phyloP scores from a whole-genome alignment of 352 stramenopile species.

The Aphanomyces invadans region DNA sequence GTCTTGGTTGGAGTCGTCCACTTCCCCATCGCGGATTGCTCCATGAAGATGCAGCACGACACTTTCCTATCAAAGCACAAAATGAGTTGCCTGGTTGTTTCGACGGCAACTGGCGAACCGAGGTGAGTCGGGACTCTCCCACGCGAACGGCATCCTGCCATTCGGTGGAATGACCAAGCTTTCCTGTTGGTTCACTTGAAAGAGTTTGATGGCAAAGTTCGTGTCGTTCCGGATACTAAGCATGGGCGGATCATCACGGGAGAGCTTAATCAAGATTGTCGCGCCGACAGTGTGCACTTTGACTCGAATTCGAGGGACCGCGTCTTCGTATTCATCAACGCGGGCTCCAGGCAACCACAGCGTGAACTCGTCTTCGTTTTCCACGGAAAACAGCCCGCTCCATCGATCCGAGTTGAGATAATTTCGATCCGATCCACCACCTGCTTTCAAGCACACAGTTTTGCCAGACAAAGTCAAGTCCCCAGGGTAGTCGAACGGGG shows the following conservation, averaged over 20 bases:
- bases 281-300: constrained; percentile 68
- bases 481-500: constrained; percentile 2
- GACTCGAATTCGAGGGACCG: constrained; percentile 62
- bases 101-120: constrained; percentile 51
- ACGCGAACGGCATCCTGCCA: constrained; percentile 74
- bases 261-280: constrained; percentile 72
- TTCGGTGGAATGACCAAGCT: constrained; percentile 52
- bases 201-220: constrained; percentile 60
- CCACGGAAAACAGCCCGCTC: constrained; percentile 71
- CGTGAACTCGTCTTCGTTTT: constrained; percentile 82
- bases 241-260: constrained; percentile 72
- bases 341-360: constrained; percentile 57
- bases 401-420: constrained; percentile 55
- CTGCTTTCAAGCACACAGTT: constrained; percentile 5
- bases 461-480: background rate
- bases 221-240: constrained; percentile 82
- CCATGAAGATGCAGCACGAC: constrained; percentile 33
- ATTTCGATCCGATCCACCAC: constrained; percentile 1
- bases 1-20: constrained; percentile 10
- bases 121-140: constrained; percentile 61
- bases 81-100: background rate
- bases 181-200: constrained; percentile 56
- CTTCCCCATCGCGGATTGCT: background rate
- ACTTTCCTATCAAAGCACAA: constrained; percentile 37
- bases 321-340: constrained; percentile 24